Evolutionary conservation across 768 basidiomycete species (phyloP), one percentile per base, ranked within the genome.

Genomic region (Gelatoporia subvermispora): DNA sequence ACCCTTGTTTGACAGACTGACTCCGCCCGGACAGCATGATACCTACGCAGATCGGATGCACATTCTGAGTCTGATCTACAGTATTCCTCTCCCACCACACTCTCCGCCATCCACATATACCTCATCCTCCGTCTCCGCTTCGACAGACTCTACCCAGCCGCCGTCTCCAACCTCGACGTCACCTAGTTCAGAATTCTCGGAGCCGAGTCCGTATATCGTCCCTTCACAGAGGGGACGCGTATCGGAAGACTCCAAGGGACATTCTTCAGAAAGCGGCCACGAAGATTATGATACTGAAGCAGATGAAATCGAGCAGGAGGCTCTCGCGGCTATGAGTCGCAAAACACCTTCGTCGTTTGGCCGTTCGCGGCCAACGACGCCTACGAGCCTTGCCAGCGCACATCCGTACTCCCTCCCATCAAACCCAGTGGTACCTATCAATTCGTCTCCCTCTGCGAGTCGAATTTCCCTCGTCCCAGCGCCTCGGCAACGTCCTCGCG

Each of bases 1-100:
- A 21, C 18, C 35, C 41, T 34, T 17, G 11, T 2, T 41, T 42
- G 20, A 45, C 35, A 31, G 35, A 38, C 18, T 23, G 4, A 17
- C 24, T 25, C 34, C 21, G 13, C 42, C 16, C 42, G 31, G 40
- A 54, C 64, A 93, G 92, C 93, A 94, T 63, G 93, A 95, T 66
- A 94, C 93, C 8, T 95, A 95, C 65, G 90, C 88, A 50, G 90
- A 95, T 66, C 81, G 93, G 44, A 92, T 95, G 86, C 87, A 88
- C 60, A 93, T 94, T 61, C 77, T 95, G 47, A 88, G 87, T 58
- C 76, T 89, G 55, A 91, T 92, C 53, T 93, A 93, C 72, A 85
- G 82, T 65, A 90, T 93, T 65, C 87, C 87, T 21, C 77, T 85
- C 38, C 77, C 81, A 38, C 84, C 85, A 18, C 80, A 86, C 60